Conservation (phyloP, 2,329 filamentous ascomycete species). For the Phialophora expanda region DNA sequence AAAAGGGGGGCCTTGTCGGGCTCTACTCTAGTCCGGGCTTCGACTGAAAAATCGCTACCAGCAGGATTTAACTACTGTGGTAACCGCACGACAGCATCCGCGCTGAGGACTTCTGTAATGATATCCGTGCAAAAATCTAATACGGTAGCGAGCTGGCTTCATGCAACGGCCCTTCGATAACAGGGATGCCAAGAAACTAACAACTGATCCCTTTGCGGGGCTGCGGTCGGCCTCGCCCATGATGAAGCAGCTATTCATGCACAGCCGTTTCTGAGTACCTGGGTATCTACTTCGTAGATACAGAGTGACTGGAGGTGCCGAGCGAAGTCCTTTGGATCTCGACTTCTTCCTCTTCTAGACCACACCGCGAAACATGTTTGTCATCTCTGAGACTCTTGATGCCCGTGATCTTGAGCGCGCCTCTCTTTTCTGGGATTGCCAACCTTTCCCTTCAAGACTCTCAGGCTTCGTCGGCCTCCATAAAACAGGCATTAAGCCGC, state of each 20-base stretch:
- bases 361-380: not conserved
- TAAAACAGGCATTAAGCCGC: not conserved
- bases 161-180: not conserved
- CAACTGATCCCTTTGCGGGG: not conserved
- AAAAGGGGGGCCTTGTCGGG: not conserved
- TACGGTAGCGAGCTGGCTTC: too few relatives aligned
- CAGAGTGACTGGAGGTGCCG: not conserved
- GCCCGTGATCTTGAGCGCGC: too few relatives aligned
- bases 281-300: not conserved
- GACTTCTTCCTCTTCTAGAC: not conserved
- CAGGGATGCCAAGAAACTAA: not conserved
- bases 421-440: not conserved
- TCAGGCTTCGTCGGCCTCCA: not conserved
- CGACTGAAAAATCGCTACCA: too few relatives aligned
- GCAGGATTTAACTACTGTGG: too few relatives aligned
- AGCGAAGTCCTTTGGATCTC: not conserved
- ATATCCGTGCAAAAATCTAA: too few relatives aligned
- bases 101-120: too few relatives aligned
- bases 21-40: too few relatives aligned
- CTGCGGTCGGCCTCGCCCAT: not conserved
- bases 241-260: not conserved
- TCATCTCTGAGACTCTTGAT: not conserved
- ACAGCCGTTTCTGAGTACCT: not conserved
- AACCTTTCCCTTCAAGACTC: not conserved
- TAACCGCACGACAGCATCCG: too few relatives aligned